Evolutionary conservation across 495 filamentous ascomycete species (phyloP).

Genomic region (Penicillium cosmopolitanum): DNA sequence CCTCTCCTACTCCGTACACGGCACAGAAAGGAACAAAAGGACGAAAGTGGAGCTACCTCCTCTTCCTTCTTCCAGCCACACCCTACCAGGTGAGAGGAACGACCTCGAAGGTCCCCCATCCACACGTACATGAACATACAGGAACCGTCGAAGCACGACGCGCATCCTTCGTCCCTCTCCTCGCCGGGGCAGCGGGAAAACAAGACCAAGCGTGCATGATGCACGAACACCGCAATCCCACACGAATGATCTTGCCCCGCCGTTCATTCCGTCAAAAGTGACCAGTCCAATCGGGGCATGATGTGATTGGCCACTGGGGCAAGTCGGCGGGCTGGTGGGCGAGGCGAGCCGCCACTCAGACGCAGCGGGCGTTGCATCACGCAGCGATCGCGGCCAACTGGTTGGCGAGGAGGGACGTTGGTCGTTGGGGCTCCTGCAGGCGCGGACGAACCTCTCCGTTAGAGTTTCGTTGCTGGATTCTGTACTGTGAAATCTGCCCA

Average conservation of each 20-base stretch:
- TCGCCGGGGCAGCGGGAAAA: background rate
- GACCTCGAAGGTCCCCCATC: background rate
- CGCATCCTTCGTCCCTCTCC: background rate
- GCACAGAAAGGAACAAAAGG: background rate
- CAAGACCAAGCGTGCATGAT: background rate
- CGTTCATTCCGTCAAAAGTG: slow-evolving; percentile 33
- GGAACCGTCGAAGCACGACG: background rate
- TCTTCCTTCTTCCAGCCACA: background rate
- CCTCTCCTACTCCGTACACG: background rate
- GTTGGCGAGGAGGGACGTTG: slow-evolving; percentile 26
- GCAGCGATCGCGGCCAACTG: slow-evolving; percentile 16
- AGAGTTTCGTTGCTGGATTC: slow-evolving; percentile 10
- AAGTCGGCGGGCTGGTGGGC: slow-evolving; percentile 7
- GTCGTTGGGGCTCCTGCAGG: slow-evolving; percentile 22
- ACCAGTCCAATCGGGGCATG: slow-evolving; percentile 24
- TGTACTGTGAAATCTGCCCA: background rate
- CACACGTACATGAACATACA: background rate
- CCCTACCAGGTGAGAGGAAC: no score
- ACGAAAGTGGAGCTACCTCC: background rate
- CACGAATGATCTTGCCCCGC: slow-evolving; percentile 24
- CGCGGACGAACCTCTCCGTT: slow-evolving; percentile 28
- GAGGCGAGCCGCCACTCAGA: slow-evolving; percentile 15
- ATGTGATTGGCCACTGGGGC: slow-evolving; percentile 18
- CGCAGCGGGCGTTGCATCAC: slow-evolving; percentile 16
- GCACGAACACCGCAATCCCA: slow-evolving; percentile 17